phyloP scores from a whole-genome alignment of 2,329 filamentous ascomycete genomes.

The Mariannaea sp. region DNA sequence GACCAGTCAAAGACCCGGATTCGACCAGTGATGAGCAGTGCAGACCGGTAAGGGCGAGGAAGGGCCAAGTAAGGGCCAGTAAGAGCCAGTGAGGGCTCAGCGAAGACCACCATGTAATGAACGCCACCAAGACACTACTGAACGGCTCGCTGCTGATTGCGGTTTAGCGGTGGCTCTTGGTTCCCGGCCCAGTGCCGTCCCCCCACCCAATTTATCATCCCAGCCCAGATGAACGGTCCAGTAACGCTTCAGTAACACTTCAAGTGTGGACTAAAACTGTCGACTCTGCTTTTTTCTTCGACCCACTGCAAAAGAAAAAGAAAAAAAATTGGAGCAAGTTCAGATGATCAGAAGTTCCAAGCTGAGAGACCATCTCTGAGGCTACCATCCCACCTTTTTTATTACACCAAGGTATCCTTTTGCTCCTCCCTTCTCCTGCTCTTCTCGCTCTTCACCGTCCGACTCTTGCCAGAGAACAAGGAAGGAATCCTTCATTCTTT shows the following conservation, averaged over 20 bases:
- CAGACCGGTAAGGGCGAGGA: background rate
- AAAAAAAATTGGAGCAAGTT: conserved; percentile 27
- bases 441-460: background rate
- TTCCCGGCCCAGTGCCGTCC: conserved; percentile 29
- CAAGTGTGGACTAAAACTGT: conserved; percentile 15
- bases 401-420: background rate
- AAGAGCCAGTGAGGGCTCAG: background rate
- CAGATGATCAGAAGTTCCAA: conserved; percentile 26
- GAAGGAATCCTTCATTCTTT: conserved; percentile 26
- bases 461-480: conserved; percentile 1
- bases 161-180: conserved; percentile 26
- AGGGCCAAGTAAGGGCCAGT: background rate
- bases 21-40: too few relatives aligned
- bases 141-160: background rate
- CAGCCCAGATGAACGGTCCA: too few relatives aligned
- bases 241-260: too few relatives aligned
- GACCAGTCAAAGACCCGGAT: too few relatives aligned
- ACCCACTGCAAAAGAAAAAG: conserved; percentile 17
- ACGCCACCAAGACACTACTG: background rate
- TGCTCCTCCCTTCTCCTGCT: conserved; percentile 10
- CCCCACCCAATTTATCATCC: conserved; percentile 4
- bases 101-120: background rate
- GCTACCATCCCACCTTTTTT: conserved; percentile 8
- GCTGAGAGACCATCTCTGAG: conserved; percentile 1
- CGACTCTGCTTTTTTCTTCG: conserved; percentile 24